These are phyloP conservation scores for Henckelia pumila DNA, from an alignment of 257 asterid genomes.

Conservation along the genomic window DNA sequence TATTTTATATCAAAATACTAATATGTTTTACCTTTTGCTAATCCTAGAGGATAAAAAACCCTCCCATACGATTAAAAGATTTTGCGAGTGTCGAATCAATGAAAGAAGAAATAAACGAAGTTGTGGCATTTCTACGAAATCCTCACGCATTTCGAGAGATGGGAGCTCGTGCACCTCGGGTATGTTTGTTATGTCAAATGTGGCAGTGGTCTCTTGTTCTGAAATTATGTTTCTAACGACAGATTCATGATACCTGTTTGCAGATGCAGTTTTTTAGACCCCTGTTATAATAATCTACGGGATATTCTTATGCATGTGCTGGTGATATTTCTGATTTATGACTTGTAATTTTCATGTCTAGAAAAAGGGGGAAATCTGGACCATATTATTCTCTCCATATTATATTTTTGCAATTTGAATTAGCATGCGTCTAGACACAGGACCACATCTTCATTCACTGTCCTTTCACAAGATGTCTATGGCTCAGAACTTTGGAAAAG, in stretches of 20 bases:
- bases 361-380: neutral
- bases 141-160: conserved; percentile 91
- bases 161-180: conserved; percentile 99
- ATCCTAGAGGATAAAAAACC: conserved; percentile 85
- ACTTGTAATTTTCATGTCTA: neutral
- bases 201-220: conserved; percentile 17
- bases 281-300: no score
- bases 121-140: conserved; percentile 89
- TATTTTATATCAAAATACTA: conserved; percentile 27
- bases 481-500: no score
- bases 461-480: no score
- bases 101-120: conserved; percentile 95
- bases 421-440: neutral
- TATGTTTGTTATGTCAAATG: conserved; percentile 36
- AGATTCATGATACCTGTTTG: conserved; percentile 12
- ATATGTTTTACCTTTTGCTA: conserved; percentile 24
- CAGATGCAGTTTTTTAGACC: conserved; percentile 1
- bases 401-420: neutral
- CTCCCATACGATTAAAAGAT: conserved; percentile 86
- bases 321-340: neutral
- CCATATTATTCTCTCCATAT: neutral
- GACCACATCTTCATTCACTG: no score
- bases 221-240: neutral
- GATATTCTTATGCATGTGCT: neutral
- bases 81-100: conserved; percentile 93